Percentiles rank a stretch among this genome's conserved stretches.
Evolutionary conservation across 805 yeast species (phyloP).

Genomic region (Metschnikowia dekortorum): DNA sequence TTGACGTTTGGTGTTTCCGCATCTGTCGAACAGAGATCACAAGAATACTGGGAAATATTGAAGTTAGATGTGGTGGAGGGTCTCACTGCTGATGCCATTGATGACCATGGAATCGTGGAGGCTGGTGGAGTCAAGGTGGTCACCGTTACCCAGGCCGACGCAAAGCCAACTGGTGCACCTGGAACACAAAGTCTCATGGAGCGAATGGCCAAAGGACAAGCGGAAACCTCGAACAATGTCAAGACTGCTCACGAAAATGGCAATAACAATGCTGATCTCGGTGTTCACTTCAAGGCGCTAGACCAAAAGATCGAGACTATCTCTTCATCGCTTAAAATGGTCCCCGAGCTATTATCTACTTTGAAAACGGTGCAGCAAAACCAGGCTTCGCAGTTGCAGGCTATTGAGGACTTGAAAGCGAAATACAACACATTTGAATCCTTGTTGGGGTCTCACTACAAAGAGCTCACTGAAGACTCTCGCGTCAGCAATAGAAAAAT

Average conservation of each 20-base stretch:
- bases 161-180: not conserved
- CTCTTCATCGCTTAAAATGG: not conserved
- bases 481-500: conserved; percentile 32
- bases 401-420: conserved; percentile 17
- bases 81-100: conserved; percentile 51
- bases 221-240: not conserved
- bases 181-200: conserved; percentile 24
- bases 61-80: conserved; percentile 52
- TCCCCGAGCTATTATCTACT: conserved; percentile 1
- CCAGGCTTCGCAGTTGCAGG: conserved; percentile 17
- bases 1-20: conserved; percentile 56
- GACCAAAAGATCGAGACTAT: conserved; percentile 1
- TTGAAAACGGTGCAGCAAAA: conserved; percentile 7
- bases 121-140: conserved; percentile 35
- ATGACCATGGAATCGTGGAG: conserved; percentile 48
- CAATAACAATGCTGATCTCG: not conserved
- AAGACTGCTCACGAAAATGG: too few species aligned
- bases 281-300: not conserved
- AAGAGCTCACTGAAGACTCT: conserved; percentile 29
- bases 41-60: conserved; percentile 63
- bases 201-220: conserved; percentile 17
- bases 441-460: conserved; percentile 26
- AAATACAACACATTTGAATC: conserved; percentile 24
- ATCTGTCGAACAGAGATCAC: conserved; percentile 23
- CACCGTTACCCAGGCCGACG: conserved; percentile 9